phyloP scores from a whole-genome alignment of 164 flowering plant species.

The Echeveria elegans region DNA sequence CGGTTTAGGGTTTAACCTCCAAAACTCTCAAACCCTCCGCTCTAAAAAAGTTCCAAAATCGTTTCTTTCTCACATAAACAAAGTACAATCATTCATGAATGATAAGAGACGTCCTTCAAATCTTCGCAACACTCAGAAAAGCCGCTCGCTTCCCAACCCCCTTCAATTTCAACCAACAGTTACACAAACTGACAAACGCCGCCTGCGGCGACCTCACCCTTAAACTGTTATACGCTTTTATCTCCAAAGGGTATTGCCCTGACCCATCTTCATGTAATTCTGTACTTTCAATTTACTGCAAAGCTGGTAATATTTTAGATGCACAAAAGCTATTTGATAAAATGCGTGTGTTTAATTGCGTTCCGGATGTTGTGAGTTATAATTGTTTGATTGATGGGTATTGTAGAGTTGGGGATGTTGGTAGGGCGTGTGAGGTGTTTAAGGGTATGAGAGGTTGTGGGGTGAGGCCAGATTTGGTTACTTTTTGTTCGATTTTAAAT shows the following conservation, averaged over 20 bases:
- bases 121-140: conserved; percentile 8
- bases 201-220: conserved; percentile 28
- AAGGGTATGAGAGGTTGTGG: conserved; percentile 8
- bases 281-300: conserved; percentile 17
- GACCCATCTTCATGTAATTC: conserved; percentile 32
- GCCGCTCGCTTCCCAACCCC: conserved; percentile 11
- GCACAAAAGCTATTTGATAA: conserved; percentile 16
- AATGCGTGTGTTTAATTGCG: conserved; percentile 17
- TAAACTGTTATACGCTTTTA: conserved; percentile 20
- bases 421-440: conserved; percentile 15
- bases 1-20: not conserved
- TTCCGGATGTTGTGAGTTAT: conserved; percentile 21
- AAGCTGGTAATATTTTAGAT: conserved; percentile 13
- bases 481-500: conserved; percentile 25
- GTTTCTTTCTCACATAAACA: not conserved
- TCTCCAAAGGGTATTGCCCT: conserved; percentile 26
- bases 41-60: not conserved
- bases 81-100: conserved; percentile 6
- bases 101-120: conserved; percentile 13
- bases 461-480: conserved; percentile 24
- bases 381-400: conserved; percentile 26
- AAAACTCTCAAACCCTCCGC: not conserved
- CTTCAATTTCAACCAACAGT: conserved; percentile 22
- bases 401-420: conserved; percentile 13
- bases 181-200: conserved; percentile 20